Conservation (phyloP, 2,329 filamentous ascomycete species). For the Xylogone sp. region DNA sequence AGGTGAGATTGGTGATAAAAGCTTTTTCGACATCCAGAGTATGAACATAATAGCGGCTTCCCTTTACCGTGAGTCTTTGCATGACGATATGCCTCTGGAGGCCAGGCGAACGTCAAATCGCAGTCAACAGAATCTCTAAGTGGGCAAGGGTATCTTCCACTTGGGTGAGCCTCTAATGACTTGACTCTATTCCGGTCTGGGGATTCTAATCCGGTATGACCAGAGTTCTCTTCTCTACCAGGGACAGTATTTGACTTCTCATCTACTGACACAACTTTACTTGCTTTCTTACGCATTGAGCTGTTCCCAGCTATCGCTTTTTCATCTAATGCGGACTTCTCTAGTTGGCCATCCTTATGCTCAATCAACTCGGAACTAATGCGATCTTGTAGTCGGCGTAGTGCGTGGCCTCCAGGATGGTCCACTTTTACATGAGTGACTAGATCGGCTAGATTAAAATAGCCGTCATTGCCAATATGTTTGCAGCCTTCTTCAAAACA, state of each 20-base stretch:
- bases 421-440: constrained; percentile 18
- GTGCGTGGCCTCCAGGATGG: constrained; percentile 15
- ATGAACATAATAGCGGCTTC: not conserved
- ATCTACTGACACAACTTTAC: not conserved
- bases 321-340: not conserved
- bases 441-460: constrained; percentile 19
- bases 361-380: constrained; percentile 16
- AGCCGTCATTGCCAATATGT: constrained; percentile 19
- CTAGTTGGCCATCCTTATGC: not conserved
- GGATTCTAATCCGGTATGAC: not conserved
- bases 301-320: not conserved
- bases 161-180: not conserved
- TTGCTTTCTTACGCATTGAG: not conserved
- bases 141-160: not conserved
- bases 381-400: constrained; percentile 19
- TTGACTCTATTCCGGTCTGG: not conserved
- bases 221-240: not conserved
- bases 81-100: not conserved
- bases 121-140: not conserved
- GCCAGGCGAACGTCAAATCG: not conserved
- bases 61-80: not conserved
- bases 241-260: not conserved
- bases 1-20: not conserved
- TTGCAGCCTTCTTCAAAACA: constrained; percentile 20
- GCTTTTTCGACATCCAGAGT: not conserved